Percentiles rank a stretch among this genome's conserved stretches.
Evolutionary conservation across 305 asterid species (phyloP).

Genomic region (Fraxinus ornus): DNA sequence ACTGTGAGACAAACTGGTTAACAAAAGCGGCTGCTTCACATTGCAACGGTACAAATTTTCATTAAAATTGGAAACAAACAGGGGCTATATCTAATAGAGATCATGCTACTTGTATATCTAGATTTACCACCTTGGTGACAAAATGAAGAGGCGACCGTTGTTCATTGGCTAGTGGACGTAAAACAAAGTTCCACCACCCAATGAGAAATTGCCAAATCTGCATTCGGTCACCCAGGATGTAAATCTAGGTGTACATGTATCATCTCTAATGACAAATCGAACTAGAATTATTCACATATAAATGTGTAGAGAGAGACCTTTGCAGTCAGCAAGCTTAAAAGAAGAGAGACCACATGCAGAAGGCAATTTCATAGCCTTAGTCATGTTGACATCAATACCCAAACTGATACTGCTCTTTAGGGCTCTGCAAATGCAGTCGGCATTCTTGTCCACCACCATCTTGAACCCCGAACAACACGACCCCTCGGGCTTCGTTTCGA

Average conservation of each 20-base stretch:
- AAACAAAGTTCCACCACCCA: too few relatives aligned
- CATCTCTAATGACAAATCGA: not conserved
- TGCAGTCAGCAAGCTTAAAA: slow-evolving; percentile 12
- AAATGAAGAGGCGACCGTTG: not conserved
- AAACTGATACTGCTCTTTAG: not conserved
- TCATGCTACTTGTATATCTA: not conserved
- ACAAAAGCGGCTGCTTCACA: too few relatives aligned
- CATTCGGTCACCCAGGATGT: too few relatives aligned
- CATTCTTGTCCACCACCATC: not conserved
- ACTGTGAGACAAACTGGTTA: too few relatives aligned
- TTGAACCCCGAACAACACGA: slow-evolving; percentile 29
- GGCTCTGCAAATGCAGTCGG: not conserved
- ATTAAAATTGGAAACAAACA: too few relatives aligned
- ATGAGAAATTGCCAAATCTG: too few relatives aligned
- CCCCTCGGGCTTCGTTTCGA: slow-evolving; percentile 14
- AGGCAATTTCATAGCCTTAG: slow-evolving; percentile 28
- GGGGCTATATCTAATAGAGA: not conserved
- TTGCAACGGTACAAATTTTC: too few relatives aligned
- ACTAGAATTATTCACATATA: too few relatives aligned
- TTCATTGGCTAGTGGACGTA: not conserved
- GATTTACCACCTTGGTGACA: not conserved
- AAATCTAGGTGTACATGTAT: not conserved
- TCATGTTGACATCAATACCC: slow-evolving; percentile 27
- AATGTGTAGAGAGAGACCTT: not conserved
- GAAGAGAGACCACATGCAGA: slow-evolving; percentile 22